Evolutionary conservation across 2,329 filamentous ascomycete genomes (phyloP), one percentile per base, ranked within the genome.

Genomic region (Cercospora citrullina): DNA sequence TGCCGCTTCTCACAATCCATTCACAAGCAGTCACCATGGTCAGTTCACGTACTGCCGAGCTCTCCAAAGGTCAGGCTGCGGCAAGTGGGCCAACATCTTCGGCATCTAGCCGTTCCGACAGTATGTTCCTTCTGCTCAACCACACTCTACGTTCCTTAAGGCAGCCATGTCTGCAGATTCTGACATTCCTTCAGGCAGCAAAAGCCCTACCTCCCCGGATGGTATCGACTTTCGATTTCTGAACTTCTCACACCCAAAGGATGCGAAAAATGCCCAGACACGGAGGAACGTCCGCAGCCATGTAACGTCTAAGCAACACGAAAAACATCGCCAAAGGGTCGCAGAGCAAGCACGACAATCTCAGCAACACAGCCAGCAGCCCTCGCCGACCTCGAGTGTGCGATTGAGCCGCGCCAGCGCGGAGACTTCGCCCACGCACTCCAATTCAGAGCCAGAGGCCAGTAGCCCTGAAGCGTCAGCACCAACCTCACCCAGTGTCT

Each of bases 221-320:
- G 66, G 63, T 33, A 76, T 77, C 58, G 75, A 77, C 69, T 78
- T 76, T 68, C 76, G 77, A 48, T 78, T 78, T 60, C 69, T 78
- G 28, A 78, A 78, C 70, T 78, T 78, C 72, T 75, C 71, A 31
- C 76, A 79, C 64, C 77, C 77, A 4, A 74, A 73, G 48, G 77
- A 79, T 48, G 76, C 77, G 70, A 78, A 71, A 68, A 74, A 63
- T 69, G 74, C 55, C 59, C 70, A 70, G 70, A 75, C 72, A 8
- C 73, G 77, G 31, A 70, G 75, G 36, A 75, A 75, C n/a, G 77
- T 79, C 55, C 75, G 77, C 45, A 78, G 77, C 53, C 77, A 79
- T 74, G 77, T 73, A 58, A 73, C 71, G 4, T 65, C 69, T 58
- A 68, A 71, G 39, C 69, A 76, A 45, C 69, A 70, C 59, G 64